Percentiles rank a stretch among this genome's conserved stretches.
phyloP scores from a whole-genome alignment of 1,284 basidiomycete species.

The Leccinum griseonigrum region DNA sequence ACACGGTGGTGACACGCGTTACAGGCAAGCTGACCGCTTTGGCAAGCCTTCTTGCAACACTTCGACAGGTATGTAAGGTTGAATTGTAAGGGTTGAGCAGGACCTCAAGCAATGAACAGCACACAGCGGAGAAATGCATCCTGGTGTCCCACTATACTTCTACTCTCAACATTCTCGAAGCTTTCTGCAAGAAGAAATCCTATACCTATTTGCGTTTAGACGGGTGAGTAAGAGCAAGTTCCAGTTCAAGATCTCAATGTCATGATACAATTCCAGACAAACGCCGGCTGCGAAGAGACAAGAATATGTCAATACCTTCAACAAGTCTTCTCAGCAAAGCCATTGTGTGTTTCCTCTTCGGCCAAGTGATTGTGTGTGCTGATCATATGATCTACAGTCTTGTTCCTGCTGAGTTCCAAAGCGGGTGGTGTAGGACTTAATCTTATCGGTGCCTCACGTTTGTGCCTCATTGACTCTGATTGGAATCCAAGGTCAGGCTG shows the following conservation, averaged over 20 bases:
- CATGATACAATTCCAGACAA: constrained; percentile 45
- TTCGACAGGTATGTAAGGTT: constrained; percentile 51
- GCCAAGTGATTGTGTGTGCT: constrained; percentile 6
- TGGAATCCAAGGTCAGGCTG: constrained; percentile 85
- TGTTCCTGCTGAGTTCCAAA: constrained; percentile 94
- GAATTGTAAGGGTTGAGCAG: constrained; percentile 1
- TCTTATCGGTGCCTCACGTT: constrained; percentile 83
- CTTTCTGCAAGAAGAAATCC: constrained; percentile 71
- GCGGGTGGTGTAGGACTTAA: constrained; percentile 96
- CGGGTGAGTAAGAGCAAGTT: constrained; percentile 51
- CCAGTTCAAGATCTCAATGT: background rate
- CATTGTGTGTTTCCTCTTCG: constrained; percentile 52
- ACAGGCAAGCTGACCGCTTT: constrained; percentile 83
- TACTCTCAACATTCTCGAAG: constrained; percentile 90
- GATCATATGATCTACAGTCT: constrained; percentile 47
- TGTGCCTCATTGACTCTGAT: constrained; percentile 88
- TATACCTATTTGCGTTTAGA: constrained; percentile 89
- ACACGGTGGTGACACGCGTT: background rate
- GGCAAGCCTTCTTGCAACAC: constrained; percentile 64
- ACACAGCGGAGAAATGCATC: constrained; percentile 91
- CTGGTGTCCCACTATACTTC: constrained; percentile 89
- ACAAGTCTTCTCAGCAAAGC: constrained; percentile 65
- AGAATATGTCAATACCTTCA: constrained; percentile 80
- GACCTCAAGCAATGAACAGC: constrained; percentile 34
- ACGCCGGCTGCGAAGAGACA: constrained; percentile 82